phyloP scores from a whole-genome alignment of 2,329 filamentous ascomycete genomes.

The Fusarium sp. region DNA sequence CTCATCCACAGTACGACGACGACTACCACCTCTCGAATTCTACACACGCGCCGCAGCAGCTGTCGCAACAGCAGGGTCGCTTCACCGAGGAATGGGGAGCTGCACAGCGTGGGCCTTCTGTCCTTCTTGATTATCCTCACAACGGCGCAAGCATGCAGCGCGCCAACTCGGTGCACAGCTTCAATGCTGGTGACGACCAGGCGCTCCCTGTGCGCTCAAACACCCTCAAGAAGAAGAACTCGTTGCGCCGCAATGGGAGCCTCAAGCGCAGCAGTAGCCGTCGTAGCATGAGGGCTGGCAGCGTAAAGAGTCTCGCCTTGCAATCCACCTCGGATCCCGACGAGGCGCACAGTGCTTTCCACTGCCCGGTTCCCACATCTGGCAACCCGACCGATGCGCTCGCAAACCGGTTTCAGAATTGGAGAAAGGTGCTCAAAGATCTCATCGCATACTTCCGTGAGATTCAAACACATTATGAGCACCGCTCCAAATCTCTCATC shows the following conservation, averaged over 20 bases:
- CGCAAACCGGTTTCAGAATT: conserved; percentile 92
- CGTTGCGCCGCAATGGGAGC: conserved; percentile 78
- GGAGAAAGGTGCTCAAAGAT: conserved; percentile 95
- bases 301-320: conserved; percentile 81
- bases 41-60: conserved; percentile 33
- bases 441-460: conserved; percentile 94
- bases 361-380: conserved; percentile 87
- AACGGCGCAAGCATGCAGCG: conserved; percentile 62
- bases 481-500: conserved; percentile 81
- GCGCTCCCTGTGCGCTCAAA: conserved; percentile 63
- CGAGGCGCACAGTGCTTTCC: conserved; percentile 85
- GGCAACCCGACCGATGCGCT: conserved; percentile 90
- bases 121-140: conserved; percentile 62
- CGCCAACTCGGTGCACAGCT: conserved; percentile 69
- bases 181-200: conserved; percentile 58
- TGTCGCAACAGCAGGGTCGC: conserved; percentile 53
- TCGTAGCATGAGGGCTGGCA: conserved; percentile 84
- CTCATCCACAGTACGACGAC: conserved; percentile 34
- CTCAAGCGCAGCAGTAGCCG: conserved; percentile 83
- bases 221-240: conserved; percentile 90
- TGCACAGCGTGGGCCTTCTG: conserved; percentile 72
- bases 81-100: conserved; percentile 80
- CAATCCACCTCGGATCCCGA: conserved; percentile 75
- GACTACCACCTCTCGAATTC: conserved; percentile 25
- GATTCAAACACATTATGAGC: conserved; percentile 88